phyloP scores from a whole-genome alignment of 805 yeast genomes.

The Barnettozyma botsteinii region DNA sequence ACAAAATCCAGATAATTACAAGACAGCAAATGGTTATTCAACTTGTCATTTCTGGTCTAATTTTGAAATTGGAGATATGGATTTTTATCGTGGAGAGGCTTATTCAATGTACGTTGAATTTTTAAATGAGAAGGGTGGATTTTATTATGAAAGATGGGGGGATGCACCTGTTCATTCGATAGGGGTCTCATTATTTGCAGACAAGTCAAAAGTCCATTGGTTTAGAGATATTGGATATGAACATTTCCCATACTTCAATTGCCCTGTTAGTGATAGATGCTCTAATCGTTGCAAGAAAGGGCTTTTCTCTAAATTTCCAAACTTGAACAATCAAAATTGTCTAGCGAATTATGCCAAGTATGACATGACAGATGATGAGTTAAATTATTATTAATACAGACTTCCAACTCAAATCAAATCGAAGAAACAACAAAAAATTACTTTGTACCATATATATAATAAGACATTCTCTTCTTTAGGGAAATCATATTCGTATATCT shows the following conservation, averaged over 20 bases:
- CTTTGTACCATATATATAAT: no score
- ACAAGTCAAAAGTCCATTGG: constrained; percentile 70
- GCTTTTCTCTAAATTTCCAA: constrained; percentile 44
- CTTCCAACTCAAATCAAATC: no score
- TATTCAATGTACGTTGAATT: constrained; percentile 58
- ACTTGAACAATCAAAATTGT: constrained; percentile 66
- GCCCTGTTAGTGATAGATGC: constrained; percentile 59
- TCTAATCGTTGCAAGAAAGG: constrained; percentile 46
- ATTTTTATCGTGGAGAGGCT: constrained; percentile 65
- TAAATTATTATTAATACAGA: constrained; percentile 23
- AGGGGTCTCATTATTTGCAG: constrained; percentile 68
- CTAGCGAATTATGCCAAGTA: constrained; percentile 61
- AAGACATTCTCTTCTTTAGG: no score
- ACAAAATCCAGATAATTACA: constrained; percentile 43
- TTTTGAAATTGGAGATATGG: constrained; percentile 82
- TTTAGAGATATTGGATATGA: constrained; percentile 78
- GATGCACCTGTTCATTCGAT: constrained; percentile 87
- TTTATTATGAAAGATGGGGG: constrained; percentile 90
- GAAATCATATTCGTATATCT: no score
- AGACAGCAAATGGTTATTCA: constrained; percentile 40
- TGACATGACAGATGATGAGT: constrained; percentile 31
- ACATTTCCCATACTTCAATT: constrained; percentile 70
- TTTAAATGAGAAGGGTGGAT: constrained; percentile 69
- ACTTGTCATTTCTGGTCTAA: constrained; percentile 89
- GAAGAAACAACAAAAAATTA: no score